Evolutionary conservation across 2,329 filamentous ascomycete species (phyloP).

Genomic region (Colletotrichum sp.): DNA sequence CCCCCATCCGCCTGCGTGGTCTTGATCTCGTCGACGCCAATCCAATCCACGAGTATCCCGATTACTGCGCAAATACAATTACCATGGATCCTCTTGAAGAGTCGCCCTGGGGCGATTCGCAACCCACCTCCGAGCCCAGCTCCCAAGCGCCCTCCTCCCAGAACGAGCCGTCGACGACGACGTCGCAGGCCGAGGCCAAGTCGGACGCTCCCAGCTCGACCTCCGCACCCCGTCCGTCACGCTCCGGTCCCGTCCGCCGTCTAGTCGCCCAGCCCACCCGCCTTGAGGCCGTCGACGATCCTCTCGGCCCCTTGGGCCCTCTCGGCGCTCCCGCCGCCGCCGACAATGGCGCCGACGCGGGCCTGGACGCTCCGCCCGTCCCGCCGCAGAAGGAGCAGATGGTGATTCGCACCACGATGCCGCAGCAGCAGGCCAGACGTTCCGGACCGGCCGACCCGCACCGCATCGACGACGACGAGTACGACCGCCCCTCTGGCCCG

Average conservation of each 20-base stretch:
- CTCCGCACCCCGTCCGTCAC: conserved; percentile 43
- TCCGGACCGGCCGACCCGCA: conserved; percentile 61
- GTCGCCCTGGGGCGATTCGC: conserved; percentile 58
- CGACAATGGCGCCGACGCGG: conserved; percentile 49
- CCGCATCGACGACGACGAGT: conserved; percentile 71
- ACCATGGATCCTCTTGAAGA: conserved; percentile 55
- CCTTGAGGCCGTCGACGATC: conserved; percentile 78
- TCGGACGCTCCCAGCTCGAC: conserved; percentile 30
- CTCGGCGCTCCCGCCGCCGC: conserved; percentile 52
- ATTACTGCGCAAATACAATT: neutral
- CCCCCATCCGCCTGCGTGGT: neutral
- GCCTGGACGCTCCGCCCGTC: conserved; percentile 64
- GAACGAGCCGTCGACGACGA: conserved; percentile 27
- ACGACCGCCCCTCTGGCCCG: conserved; percentile 52
- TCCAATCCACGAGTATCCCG: neutral
- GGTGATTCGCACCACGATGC: conserved; percentile 64
- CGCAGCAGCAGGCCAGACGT: conserved; percentile 43
- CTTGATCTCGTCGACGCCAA: neutral
- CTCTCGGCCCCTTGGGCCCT: conserved; percentile 78
- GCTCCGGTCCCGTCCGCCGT: conserved; percentile 56
- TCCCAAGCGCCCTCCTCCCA: conserved; percentile 35
- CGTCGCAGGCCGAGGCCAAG: conserved; percentile 31
- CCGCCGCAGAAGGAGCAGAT: conserved; percentile 72
- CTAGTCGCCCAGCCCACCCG: conserved; percentile 78
- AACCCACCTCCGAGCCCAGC: conserved; percentile 34